Evolutionary conservation across 352 stramenopile genomes (phyloP).

Genomic region (Peronospora tabacina): DNA sequence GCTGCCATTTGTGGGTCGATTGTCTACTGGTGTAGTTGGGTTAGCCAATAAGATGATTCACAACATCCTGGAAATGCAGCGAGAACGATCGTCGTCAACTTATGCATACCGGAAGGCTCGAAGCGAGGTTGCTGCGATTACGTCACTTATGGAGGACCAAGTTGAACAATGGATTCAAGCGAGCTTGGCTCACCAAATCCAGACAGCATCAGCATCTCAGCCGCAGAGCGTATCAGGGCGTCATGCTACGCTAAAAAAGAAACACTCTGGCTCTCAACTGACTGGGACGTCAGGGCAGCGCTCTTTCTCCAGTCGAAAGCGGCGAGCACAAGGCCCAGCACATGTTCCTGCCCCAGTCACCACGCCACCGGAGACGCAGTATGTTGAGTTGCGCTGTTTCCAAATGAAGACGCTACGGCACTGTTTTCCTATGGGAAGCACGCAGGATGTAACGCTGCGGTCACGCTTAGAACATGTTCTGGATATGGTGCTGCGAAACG

Average conservation of each 20-base stretch:
- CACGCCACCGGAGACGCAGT: conserved; percentile 21
- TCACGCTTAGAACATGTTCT: conserved; percentile 59
- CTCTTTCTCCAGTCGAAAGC: conserved; percentile 38
- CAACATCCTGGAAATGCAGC: conserved; percentile 42
- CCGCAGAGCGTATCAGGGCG: conserved; percentile 26
- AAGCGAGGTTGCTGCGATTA: conserved; percentile 45
- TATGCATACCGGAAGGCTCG: conserved; percentile 49
- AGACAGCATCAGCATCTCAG: conserved; percentile 22
- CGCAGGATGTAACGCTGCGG: conserved; percentile 41
- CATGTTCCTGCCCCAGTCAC: conserved; percentile 5
- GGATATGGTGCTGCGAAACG: conserved; percentile 50
- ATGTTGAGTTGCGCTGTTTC: conserved; percentile 52
- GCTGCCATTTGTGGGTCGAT: conserved; percentile 39
- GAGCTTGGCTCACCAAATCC: conserved; percentile 13
- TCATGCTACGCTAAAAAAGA: conserved; percentile 49
- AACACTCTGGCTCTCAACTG: conserved; percentile 26
- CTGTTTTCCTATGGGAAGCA: conserved; percentile 22
- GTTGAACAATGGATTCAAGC: conserved; percentile 64
- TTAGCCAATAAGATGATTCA: conserved; percentile 45
- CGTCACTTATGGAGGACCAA: conserved; percentile 47
- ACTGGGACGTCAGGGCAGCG: conserved; percentile 18
- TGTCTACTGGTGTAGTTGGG: conserved; percentile 33
- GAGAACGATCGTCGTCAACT: conserved; percentile 40
- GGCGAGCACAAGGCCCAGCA: conserved; percentile 21
- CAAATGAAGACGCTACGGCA: conserved; percentile 33